Evolutionary conservation across 2,329 filamentous ascomycete species (phyloP).

Genomic region (Hypomyces perniciosus): DNA sequence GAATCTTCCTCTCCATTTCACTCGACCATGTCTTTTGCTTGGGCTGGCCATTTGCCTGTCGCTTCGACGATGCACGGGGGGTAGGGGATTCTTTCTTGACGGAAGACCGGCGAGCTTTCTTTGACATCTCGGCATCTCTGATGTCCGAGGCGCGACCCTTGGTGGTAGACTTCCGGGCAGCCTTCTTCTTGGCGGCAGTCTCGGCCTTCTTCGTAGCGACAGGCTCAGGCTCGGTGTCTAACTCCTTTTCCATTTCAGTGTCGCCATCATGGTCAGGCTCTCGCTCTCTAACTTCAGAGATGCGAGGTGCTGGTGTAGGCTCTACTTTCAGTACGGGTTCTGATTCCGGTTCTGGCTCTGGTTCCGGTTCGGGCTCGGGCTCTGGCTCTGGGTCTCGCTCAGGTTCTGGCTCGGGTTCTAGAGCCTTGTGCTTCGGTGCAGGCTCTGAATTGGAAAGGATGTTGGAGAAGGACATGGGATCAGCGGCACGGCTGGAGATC

Average conservation of each 20-base stretch:
- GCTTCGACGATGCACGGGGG: conserved; percentile 47
- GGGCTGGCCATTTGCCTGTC: conserved; percentile 54
- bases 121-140: conserved; percentile 44
- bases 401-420: conserved; percentile 18
- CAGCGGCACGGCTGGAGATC: conserved; percentile 67
- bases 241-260: conserved; percentile 29
- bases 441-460: conserved; percentile 79
- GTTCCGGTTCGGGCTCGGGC: conserved; percentile 14
- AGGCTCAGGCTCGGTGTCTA: conserved; percentile 30
- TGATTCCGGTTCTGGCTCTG: conserved; percentile 23
- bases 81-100: conserved; percentile 42
- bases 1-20: conserved; percentile 40
- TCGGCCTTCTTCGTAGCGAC: conserved; percentile 21
- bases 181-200: conserved; percentile 22
- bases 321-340: conserved; percentile 19
- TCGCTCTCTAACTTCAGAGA: conserved; percentile 28
- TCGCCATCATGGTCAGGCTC: conserved; percentile 22
- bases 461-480: conserved; percentile 94
- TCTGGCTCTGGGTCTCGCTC: conserved; percentile 21
- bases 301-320: conserved; percentile 21
- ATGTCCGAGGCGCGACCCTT: conserved; percentile 48
- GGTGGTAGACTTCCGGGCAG: conserved; percentile 33
- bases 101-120: conserved; percentile 45
- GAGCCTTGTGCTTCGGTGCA: conserved; percentile 43
- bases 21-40: conserved; percentile 55